phyloP scores from a whole-genome alignment of 1,284 basidiomycete species.

The Cryptococcus sp. region DNA sequence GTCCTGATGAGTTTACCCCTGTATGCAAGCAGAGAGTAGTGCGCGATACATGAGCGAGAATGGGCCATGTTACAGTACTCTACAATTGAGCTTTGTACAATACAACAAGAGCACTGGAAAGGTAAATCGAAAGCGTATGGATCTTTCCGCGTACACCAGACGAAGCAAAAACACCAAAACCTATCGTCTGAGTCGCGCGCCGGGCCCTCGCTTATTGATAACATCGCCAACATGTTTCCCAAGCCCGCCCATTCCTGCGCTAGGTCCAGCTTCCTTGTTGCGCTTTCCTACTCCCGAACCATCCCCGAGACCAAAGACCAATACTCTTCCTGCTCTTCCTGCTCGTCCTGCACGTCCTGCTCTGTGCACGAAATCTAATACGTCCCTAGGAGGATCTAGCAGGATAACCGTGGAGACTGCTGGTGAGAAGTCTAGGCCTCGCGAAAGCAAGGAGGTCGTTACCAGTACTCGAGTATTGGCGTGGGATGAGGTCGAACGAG shows the following conservation, averaged over 20 bases:
- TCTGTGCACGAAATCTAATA: slow-evolving; percentile 85
- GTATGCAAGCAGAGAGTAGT: too few relatives aligned
- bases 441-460: slow-evolving; percentile 86
- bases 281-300: not conserved
- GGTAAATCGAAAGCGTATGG: too few relatives aligned
- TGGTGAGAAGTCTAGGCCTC: slow-evolving; percentile 82
- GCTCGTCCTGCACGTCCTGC: slow-evolving; percentile 69
- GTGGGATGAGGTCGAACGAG: slow-evolving; percentile 41
- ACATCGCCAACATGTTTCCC: not conserved
- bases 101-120: too few relatives aligned
- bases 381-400: slow-evolving; percentile 78
- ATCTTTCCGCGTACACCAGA: too few relatives aligned
- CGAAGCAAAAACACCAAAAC: too few relatives aligned
- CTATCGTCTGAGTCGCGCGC: too few relatives aligned
- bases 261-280: not conserved
- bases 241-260: not conserved
- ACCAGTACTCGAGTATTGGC: slow-evolving; percentile 62
- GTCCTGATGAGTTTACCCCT: too few relatives aligned
- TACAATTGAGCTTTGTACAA: too few relatives aligned
- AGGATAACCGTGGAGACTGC: slow-evolving; percentile 76
- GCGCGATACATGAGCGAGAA: too few relatives aligned
- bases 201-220: too few relatives aligned
- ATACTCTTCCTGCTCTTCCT: slow-evolving; percentile 64
- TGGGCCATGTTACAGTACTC: too few relatives aligned
- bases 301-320: slow-evolving; percentile 51